Evolutionary conservation across 2,329 filamentous ascomycete species (phyloP).

Genomic region (Amauroascus verrucosus): DNA sequence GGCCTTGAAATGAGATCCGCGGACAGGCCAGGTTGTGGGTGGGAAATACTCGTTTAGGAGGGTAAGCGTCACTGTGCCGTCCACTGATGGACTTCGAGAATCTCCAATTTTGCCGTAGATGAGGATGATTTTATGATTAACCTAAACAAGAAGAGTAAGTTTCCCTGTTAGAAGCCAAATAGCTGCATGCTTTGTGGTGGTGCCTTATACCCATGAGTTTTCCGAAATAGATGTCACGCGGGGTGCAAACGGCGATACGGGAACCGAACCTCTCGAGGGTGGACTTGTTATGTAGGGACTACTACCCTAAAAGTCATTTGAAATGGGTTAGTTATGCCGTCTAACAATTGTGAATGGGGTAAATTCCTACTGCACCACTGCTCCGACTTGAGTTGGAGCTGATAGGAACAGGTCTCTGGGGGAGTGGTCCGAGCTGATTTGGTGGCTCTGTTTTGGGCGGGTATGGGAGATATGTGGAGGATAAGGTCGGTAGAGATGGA

Average conservation of each 20-base stretch:
- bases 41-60: conserved; percentile 82
- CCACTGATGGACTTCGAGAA: conserved; percentile 53
- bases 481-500: conserved; percentile 58
- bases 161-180: conserved; percentile 11
- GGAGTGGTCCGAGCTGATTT: conserved; percentile 29
- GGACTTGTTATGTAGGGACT: conserved; percentile 26
- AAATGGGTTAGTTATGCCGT: conserved; percentile 5
- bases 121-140: conserved; percentile 81
- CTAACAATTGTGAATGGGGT: not conserved
- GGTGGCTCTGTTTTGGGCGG: conserved; percentile 32
- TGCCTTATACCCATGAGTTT: conserved; percentile 65
- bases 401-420: conserved; percentile 38
- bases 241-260: conserved; percentile 70
- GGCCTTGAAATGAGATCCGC: conserved; percentile 81
- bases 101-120: conserved; percentile 70
- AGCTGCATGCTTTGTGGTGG: not conserved
- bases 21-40: conserved; percentile 73
- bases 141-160: conserved; percentile 42
- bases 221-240: conserved; percentile 68
- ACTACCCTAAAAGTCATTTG: conserved; percentile 25
- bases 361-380: conserved; percentile 32
- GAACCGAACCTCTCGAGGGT: conserved; percentile 42
- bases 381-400: conserved; percentile 33
- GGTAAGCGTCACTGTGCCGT: conserved; percentile 68
- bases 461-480: conserved; percentile 50